A percentile compares a stretch with the other conserved stretches of the same genome.
Conservation (phyloP, 1,284 basidiomycete species). For the Hemileia vastatrix region DNA sequence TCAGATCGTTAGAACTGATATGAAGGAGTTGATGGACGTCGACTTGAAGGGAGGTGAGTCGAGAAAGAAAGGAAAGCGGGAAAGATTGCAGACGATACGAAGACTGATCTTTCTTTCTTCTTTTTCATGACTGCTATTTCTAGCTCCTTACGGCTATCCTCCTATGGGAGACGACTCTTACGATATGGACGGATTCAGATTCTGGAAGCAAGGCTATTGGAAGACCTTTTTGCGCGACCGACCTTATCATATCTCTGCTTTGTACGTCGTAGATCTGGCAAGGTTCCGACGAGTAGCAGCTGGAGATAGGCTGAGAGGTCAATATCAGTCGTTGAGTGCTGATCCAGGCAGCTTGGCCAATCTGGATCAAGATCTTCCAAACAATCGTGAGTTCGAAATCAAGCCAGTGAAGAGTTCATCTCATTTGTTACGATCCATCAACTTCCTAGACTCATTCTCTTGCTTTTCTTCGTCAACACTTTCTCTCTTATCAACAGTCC, state of each 20-base stretch:
- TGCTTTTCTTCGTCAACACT: background rate
- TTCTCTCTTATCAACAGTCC: constrained; percentile 48
- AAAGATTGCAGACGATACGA: no score
- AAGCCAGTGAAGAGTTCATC: no score
- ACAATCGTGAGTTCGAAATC: constrained; percentile 66
- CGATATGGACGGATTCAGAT: constrained; percentile 15
- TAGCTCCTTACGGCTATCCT: no score
- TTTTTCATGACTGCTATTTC: constrained; percentile 57
- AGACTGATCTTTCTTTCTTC: constrained; percentile 99
- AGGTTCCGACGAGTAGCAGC: constrained; percentile 65
- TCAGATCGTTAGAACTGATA: constrained; percentile 79
- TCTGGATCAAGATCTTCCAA: constrained; percentile 91
- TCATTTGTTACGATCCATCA: no score
- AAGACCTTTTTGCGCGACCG: constrained; percentile 65
- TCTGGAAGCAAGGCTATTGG: constrained; percentile 59
- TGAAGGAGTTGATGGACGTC: constrained; percentile 81
- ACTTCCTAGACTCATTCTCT: no score
- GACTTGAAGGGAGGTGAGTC: constrained; percentile 92
- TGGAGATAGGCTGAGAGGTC: constrained; percentile 81
- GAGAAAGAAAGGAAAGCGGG: constrained; percentile 77
- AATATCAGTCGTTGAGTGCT: constrained; percentile 73
- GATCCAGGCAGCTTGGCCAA: constrained; percentile 91
- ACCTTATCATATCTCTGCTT: constrained; percentile 88
- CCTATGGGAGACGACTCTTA: background rate
- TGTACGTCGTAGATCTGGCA: constrained; percentile 94